Conservation (phyloP, 192 early-diverging fungal species). For the Entomortierella parvispora region DNA sequence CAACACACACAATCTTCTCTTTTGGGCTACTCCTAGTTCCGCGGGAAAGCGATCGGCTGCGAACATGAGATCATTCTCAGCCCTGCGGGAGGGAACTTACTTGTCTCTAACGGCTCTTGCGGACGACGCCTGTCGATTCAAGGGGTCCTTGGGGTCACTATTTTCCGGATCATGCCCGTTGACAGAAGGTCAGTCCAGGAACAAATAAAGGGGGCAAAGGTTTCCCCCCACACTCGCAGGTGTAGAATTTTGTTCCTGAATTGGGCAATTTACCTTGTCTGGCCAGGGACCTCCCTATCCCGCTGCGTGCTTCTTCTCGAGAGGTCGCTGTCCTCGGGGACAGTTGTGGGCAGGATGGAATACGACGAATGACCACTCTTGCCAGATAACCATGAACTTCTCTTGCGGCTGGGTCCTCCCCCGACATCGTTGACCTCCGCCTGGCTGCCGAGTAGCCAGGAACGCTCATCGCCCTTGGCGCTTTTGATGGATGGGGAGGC, state of each 20-base stretch:
- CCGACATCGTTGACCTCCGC: too few species aligned
- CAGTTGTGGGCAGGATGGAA: background rate
- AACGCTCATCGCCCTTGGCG: too few species aligned
- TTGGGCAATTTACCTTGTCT: constrained; percentile 27
- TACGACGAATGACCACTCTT: too few species aligned
- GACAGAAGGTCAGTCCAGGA: too few species aligned
- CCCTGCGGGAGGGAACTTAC: constrained; percentile 1
- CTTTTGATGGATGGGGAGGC: background rate
- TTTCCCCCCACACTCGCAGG: background rate
- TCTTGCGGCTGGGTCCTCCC: background rate
- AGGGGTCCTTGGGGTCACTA: constrained; percentile 44
- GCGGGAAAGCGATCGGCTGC: background rate
- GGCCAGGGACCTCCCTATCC: constrained; percentile 47
- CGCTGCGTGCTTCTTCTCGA: constrained; percentile 7
- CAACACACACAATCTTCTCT: too few species aligned
- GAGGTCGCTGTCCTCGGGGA: constrained; percentile 3
- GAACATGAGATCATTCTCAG: background rate
- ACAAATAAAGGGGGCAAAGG: background rate
- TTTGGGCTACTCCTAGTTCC: too few species aligned
- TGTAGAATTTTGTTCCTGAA: background rate
- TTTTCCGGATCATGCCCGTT: background rate
- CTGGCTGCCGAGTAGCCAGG: too few species aligned
- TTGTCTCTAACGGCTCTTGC: constrained; percentile 10
- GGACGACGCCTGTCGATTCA: constrained; percentile 24
- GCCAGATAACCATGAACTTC: background rate